A percentile compares a stretch with the other conserved stretches of the same genome.
phyloP scores from a whole-genome alignment of 164 flowering plant genomes.

The Chimonanthus praecox region DNA sequence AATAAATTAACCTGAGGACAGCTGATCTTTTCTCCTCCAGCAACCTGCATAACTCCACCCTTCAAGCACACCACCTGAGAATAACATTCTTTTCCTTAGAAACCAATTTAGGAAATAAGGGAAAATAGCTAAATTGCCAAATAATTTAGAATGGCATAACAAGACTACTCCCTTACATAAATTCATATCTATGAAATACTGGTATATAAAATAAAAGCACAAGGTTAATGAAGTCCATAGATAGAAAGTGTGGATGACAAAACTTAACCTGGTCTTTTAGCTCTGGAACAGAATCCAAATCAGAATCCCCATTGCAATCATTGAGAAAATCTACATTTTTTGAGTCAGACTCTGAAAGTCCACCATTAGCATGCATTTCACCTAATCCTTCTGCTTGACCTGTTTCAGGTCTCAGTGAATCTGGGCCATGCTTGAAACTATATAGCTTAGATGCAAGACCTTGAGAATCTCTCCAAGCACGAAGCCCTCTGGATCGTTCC shows the following conservation, averaged over 20 bases:
- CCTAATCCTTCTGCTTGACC: conserved; percentile 29
- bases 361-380: conserved; percentile 21
- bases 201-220: too few relatives aligned
- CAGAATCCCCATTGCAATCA: conserved; percentile 34
- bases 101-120: too few relatives aligned
- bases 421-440: conserved; percentile 68
- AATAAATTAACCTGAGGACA: conserved; percentile 42
- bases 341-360: conserved; percentile 23
- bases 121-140: too few relatives aligned
- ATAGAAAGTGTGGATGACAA: too few relatives aligned
- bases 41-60: conserved; percentile 78
- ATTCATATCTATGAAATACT: too few relatives aligned
- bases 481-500: conserved; percentile 77
- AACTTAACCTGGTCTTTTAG: conserved; percentile 71
- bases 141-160: too few relatives aligned
- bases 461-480: conserved; percentile 60
- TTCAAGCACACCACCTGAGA: conserved; percentile 82
- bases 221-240: too few relatives aligned
- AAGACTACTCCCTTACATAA: too few relatives aligned
- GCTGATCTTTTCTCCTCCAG: conserved; percentile 90
- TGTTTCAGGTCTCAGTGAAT: conserved; percentile 34
- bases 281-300: conserved; percentile 55
- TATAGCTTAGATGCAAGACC: conserved; percentile 76
- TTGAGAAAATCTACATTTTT: conserved; percentile 36
- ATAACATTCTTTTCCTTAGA: not conserved